Percentiles rank a stretch among this genome's conserved stretches.
Conservation (phyloP, 176 grass and related monocot species). For the Raddia guianensis region DNA sequence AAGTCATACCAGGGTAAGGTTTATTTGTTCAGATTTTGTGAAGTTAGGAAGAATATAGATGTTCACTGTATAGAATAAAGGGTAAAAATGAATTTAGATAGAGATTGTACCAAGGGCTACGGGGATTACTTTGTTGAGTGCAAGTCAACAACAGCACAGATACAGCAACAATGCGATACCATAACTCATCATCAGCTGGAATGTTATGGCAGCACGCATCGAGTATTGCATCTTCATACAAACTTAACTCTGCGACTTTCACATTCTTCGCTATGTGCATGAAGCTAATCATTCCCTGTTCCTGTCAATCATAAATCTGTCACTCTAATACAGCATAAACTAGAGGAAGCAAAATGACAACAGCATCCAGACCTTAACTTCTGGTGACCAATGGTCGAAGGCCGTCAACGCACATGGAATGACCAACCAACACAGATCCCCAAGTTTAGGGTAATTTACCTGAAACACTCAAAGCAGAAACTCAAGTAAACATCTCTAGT, state of each 20-base stretch:
- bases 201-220: conserved; percentile 84
- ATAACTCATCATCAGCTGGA: conserved; percentile 70
- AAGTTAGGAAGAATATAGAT: conserved; percentile 12
- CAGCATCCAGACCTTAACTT: conserved; percentile 62
- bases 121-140: conserved; percentile 72
- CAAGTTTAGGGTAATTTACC: conserved; percentile 73
- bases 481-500: not conserved
- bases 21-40: not conserved
- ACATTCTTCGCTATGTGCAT: conserved; percentile 78
- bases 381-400: conserved; percentile 93
- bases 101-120: conserved; percentile 66
- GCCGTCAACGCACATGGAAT: conserved; percentile 81
- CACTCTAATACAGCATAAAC: not conserved
- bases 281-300: conserved; percentile 72
- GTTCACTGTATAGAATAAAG: not conserved
- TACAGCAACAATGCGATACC: conserved; percentile 67
- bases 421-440: conserved; percentile 66
- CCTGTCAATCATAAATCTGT: conserved; percentile 42
- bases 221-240: conserved; percentile 88
- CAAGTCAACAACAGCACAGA: conserved; percentile 73
- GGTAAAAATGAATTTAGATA: not conserved
- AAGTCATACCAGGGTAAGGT: not conserved
- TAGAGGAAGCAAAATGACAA: conserved; percentile 23
- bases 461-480: conserved; percentile 35
- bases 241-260: conserved; percentile 73